phyloP scores from a whole-genome alignment of 2,329 filamentous ascomycete genomes.

The Sarocladiaceae sp. region DNA sequence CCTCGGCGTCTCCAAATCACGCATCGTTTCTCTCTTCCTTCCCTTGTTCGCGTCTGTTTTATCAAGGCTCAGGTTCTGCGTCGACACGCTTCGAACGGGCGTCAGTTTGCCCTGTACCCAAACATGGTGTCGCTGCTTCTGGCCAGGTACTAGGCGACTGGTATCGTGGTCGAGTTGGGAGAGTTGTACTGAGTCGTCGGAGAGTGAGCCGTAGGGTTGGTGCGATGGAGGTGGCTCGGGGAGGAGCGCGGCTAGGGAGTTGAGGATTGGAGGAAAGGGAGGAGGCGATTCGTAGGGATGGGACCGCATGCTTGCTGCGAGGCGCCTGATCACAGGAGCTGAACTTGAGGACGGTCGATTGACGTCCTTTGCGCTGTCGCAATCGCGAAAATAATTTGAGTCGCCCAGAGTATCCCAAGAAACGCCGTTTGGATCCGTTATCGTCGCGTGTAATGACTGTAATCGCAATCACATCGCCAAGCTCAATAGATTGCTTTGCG shows the following conservation, averaged over 20 bases:
- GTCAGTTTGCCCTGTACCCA: conserved; percentile 33
- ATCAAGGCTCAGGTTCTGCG: conserved; percentile 16
- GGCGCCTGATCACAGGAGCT: too few relatives aligned
- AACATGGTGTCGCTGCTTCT: conserved; percentile 26
- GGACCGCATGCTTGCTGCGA: conserved; percentile 15
- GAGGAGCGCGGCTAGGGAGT: conserved; percentile 11
- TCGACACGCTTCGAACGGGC: conserved; percentile 30
- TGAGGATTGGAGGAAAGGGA: conserved; percentile 21
- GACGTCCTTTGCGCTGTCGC: not conserved
- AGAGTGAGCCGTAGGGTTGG: conserved; percentile 7
- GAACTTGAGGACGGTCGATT: too few relatives aligned
- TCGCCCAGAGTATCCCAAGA: too few relatives aligned
- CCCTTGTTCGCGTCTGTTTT: conserved; percentile 11
- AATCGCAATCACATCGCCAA: not conserved
- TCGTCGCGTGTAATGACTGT: too few relatives aligned
- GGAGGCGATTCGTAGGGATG: conserved; percentile 23
- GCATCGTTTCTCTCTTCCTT: conserved; percentile 7
- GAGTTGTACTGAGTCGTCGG: conserved; percentile 16
- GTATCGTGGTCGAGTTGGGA: conserved; percentile 24
- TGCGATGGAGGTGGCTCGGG: conserved; percentile 9
- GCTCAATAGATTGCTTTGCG: not conserved
- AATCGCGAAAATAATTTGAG: not conserved
- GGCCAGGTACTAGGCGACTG: conserved; percentile 24
- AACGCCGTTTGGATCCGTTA: too few relatives aligned
- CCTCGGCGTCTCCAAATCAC: conserved; percentile 5